Evolutionary conservation across 176 grass and related monocot species (phyloP).

Genomic region (Aegilops speltoides): DNA sequence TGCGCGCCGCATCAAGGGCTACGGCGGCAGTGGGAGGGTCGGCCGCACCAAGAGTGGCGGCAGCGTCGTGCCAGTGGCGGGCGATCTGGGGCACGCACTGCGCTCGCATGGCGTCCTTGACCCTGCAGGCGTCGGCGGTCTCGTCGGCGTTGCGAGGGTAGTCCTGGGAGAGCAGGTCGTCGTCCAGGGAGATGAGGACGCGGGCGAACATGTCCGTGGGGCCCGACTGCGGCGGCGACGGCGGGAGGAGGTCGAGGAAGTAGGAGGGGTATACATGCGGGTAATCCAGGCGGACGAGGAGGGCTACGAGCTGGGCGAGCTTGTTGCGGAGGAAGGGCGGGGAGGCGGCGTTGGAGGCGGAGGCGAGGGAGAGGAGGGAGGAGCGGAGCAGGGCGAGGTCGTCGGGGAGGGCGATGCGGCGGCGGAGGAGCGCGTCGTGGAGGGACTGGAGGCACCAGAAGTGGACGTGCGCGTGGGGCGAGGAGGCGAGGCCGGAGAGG

Average conservation of each 20-base stretch:
- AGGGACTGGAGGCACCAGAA: slow-evolving; percentile 97
- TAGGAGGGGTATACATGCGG: slow-evolving; percentile 64
- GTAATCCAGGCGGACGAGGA: slow-evolving; percentile 79
- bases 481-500: slow-evolving; percentile 67
- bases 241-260: slow-evolving; percentile 67
- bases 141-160: slow-evolving; percentile 67
- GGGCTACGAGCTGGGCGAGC: slow-evolving; percentile 75
- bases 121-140: slow-evolving; percentile 52
- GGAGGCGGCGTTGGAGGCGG: slow-evolving; percentile 44
- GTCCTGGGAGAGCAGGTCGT: slow-evolving; percentile 89
- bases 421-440: slow-evolving; percentile 58
- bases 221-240: slow-evolving; percentile 40
- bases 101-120: slow-evolving; percentile 90
- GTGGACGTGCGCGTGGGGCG: slow-evolving; percentile 57
- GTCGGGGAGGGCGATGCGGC: slow-evolving; percentile 46
- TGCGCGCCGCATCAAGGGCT: slow-evolving; percentile 69
- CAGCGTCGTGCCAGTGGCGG: slow-evolving; percentile 74
- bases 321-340: slow-evolving; percentile 87
- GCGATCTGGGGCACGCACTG: slow-evolving; percentile 97
- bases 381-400: slow-evolving; percentile 68
- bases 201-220: slow-evolving; percentile 89
- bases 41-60: slow-evolving; percentile 44
- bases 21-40: slow-evolving; percentile 51
- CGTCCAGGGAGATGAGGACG: slow-evolving; percentile 68
- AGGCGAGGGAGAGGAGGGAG: slow-evolving; percentile 69